Base-by-base conservation (phyloP, 139 green algal species). In the Zygnema cylindricum region DNA sequence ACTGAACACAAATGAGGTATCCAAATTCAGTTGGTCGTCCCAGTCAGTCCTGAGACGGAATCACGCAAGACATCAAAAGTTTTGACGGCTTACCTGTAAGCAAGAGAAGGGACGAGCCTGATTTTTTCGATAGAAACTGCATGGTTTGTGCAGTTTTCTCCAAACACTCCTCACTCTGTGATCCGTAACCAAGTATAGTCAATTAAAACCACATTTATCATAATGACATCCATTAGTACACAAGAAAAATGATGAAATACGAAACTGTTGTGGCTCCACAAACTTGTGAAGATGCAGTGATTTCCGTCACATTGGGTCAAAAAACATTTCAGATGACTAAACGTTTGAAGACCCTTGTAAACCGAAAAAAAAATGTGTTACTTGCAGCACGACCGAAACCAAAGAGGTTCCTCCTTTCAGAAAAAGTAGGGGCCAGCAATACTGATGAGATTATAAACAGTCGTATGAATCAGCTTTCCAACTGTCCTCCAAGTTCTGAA, bases 151-250 rank as follows among this genome's bases (percentile, higher is more conserved):
- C 79, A 43, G 89, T 93, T 63, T 93, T 93, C 55, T 88, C 54
- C 39, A 94, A 43, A 49, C 91, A 94, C 91, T 94, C 91, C 22
- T 79, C 89, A 32, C 82, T 90, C 87, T 91, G 86, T 79, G 11
- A 43, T 16, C 57, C 30, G 30, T 30, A 30, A 73, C 30, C 25
- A 73, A 73, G 57, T 35, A 73, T 73, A 73, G 30, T 25, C 57
- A 30, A 35, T 73, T 25, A 73, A 73, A 73, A 30, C 30, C 30
- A 73, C 30, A 25, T 73, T 73, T 35, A 30, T 35, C 30, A 73
- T 35, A 73, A 30, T 16, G 7, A 16, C 11, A 43, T 79, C 71
- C 21, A 23, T n/a, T 7, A 3, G 7, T 25, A 3, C 3, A 79
- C 3, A 11, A 40, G 7, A 79, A 7, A 79, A 79, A 54, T 25